phyloP scores from a whole-genome alignment of 2,329 filamentous ascomycete species.

The Botrytis tulipae region DNA sequence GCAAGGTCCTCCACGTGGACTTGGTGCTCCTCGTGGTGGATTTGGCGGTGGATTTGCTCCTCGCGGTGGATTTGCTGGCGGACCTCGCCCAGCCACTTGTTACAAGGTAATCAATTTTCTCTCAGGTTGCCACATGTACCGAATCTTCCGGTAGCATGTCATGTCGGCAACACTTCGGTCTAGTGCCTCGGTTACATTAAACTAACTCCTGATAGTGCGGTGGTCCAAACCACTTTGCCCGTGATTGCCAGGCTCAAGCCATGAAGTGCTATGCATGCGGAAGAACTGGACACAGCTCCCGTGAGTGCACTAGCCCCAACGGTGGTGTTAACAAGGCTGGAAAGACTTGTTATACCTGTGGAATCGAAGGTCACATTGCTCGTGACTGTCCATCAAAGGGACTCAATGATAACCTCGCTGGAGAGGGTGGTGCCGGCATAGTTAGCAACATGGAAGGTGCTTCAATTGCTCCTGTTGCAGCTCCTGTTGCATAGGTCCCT shows the following conservation, averaged over 20 bases:
- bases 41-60: slow-evolving; percentile 60
- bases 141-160: not conserved
- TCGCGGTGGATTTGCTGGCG: slow-evolving; percentile 73
- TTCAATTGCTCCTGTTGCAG: slow-evolving; percentile 44
- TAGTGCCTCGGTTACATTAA: not conserved
- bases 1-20: slow-evolving; percentile 60
- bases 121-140: not conserved
- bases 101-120: slow-evolving; percentile 51
- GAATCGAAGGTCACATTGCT: slow-evolving; percentile 92
- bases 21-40: slow-evolving; percentile 67
- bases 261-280: slow-evolving; percentile 81
- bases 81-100: slow-evolving; percentile 67
- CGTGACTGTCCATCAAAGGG: slow-evolving; percentile 70
- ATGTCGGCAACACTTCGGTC: slow-evolving; percentile 9
- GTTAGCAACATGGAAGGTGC: slow-evolving; percentile 40
- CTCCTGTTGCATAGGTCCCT: slow-evolving; percentile 24
- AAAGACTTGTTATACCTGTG: slow-evolving; percentile 98
- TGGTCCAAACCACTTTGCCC: slow-evolving; percentile 95
- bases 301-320: slow-evolving; percentile 55
- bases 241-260: slow-evolving; percentile 71
- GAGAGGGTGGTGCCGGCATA: slow-evolving; percentile 30
- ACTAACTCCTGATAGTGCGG: slow-evolving; percentile 47
- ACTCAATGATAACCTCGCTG: slow-evolving; percentile 42
- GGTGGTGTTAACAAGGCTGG: slow-evolving; percentile 93
- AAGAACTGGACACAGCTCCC: slow-evolving; percentile 56